phyloP scores from a whole-genome alignment of 495 filamentous ascomycete species.

The Xylaria castorea region DNA sequence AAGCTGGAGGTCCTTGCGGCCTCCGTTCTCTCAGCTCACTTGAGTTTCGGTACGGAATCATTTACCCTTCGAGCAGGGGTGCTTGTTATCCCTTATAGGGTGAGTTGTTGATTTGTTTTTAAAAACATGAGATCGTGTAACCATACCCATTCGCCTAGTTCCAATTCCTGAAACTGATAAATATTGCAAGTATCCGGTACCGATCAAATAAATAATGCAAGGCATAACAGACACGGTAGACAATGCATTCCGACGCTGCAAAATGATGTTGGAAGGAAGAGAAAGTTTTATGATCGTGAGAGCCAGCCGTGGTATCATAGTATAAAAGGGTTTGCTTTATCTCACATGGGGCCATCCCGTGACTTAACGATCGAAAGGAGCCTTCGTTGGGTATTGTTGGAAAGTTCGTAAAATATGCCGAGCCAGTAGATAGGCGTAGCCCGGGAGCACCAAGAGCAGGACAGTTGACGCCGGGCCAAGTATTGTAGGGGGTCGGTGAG shows the following conservation, averaged over 20 bases:
- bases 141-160: neutral
- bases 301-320: slow-evolving; percentile 3
- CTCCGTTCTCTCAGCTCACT: neutral
- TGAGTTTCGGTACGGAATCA: neutral
- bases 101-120: slow-evolving; percentile 10
- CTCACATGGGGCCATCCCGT: neutral
- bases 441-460: neutral
- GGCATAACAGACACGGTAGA: slow-evolving; percentile 7
- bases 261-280: slow-evolving; percentile 13
- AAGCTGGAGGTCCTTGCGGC: neutral
- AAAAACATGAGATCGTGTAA: slow-evolving; percentile 17
- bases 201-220: slow-evolving; percentile 10
- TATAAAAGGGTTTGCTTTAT: neutral
- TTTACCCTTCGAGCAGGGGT: neutral
- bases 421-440: neutral
- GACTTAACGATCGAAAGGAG: neutral
- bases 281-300: neutral
- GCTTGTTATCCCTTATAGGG: neutral
- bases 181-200: neutral
- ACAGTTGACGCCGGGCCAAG: neutral
- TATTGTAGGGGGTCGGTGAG: neutral
- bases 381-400: neutral
- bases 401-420: neutral
- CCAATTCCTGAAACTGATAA: neutral
- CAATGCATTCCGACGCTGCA: neutral